Evolutionary conservation across 371 early-diverging fungal genomes (phyloP), one percentile per base, ranked within the genome.

Genomic region (Haplosporangium sp.): DNA sequence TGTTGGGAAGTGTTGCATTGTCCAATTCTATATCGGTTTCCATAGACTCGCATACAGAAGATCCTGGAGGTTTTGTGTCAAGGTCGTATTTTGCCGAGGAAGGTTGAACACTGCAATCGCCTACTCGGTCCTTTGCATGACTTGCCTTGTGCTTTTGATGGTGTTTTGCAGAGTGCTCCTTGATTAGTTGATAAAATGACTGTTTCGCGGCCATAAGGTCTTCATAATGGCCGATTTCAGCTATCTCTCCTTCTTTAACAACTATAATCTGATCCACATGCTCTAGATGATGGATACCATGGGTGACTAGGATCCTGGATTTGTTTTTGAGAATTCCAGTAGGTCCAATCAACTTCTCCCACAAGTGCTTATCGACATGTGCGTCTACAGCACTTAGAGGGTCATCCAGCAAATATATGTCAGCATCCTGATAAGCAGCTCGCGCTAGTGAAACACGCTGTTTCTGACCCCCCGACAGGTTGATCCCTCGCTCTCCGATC

Each of bases 301-400:
- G 86, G 2, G 87, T 87, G 7, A 87, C 86, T 6, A 88, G 65
- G 7, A 88, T n/a, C 6, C 85, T 72, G 11, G 91, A 82, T 48
- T 90, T 90, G 67, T 82, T 67, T 57, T 85, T 85, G 58, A 93
- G 86, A 38, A 93, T 42, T 11, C 94, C 94, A 3, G 83, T 67
- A 20, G 88, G 87, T 9, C 92, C 89, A 27, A 86, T 58, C 48
- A 84, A 68, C 47, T 85, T 63, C 5, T 84, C 81, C 67, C 85
- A 85, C 1, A 83, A 42, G 19, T 70, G 73, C 19, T 61, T 71
- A 37, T 74, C 79, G 2, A 95, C 95, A 73, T 94, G 93, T 1
- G 92, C 91, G 78, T 96, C 96, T 1, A 96, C 93, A 13, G 94
- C 94, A 47, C 92, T 90, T 55, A 97, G 86, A 0, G 94, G 93